Conservation (phyloP, 139 green algal species). For the Dunaliella sp. region DNA sequence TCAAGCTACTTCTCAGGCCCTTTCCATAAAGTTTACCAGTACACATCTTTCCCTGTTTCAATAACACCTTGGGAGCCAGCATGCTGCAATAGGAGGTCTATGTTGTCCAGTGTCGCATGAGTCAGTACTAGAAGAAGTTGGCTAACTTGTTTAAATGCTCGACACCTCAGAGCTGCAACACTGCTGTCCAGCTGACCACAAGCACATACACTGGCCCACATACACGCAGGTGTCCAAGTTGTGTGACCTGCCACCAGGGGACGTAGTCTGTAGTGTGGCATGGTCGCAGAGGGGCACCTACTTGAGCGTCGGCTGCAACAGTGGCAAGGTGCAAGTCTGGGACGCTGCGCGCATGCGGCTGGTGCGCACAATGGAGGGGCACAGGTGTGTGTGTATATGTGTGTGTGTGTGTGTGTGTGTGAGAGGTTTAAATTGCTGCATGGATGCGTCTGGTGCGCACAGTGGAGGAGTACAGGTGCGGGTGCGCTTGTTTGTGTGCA, state of each 20-base stretch:
- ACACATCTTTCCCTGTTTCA: no score
- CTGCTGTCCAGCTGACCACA: no score
- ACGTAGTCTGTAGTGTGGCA: conserved; percentile 83
- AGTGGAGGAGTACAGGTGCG: conserved; percentile 72
- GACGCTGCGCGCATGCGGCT: conserved; percentile 68
- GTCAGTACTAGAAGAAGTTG: no score
- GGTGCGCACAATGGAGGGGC: conserved; percentile 79
- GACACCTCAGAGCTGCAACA: no score
- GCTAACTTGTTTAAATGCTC: no score
- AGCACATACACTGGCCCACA: background rate
- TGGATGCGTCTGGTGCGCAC: conserved; percentile 72
- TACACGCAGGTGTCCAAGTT: conserved; percentile 84
- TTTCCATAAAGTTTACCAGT: no score
- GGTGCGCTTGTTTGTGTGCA: conserved; percentile 15
- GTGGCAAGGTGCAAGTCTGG: conserved; percentile 83
- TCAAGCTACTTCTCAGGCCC: no score
- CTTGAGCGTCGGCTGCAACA: conserved; percentile 83
- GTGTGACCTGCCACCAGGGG: conserved; percentile 71
- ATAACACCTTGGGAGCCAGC: no score
- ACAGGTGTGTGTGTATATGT: conserved; percentile 39
- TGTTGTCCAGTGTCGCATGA: no score
- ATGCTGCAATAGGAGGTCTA: no score
- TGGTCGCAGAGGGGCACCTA: conserved; percentile 89
- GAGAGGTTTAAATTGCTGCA: no score
- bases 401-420: conserved; percentile 23